Base-by-base conservation (phyloP, 768 basidiomycete species). In the Mycena sanguinolenta region DNA sequence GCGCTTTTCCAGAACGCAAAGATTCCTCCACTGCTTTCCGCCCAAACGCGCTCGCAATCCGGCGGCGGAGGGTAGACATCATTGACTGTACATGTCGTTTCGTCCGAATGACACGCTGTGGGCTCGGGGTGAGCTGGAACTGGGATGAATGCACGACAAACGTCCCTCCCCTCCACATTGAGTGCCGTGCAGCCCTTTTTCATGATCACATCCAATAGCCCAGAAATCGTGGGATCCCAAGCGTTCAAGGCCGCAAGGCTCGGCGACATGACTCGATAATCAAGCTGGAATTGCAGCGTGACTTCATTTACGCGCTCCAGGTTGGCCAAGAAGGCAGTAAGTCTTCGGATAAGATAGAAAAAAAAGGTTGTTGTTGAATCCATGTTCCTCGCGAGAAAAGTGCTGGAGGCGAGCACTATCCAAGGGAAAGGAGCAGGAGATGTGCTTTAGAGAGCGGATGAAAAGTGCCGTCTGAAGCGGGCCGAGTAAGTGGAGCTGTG, bases 391-490 rank as follows among this genome's bases (percentile, higher is more conserved):
- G 42, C 4, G 9, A 44, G 42, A 71, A n/a, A n/a, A n/a, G n/a
- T n/a, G n/a, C 1, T 36, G 53, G 12, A 8, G 39, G 25, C 63
- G 59, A 16, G 59, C 70, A 52, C 59, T 71, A 36, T 58, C 63
- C 58, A 71, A 46, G 17, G 70, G 21, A 50, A 71, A 71, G n/a
- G 70, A 62, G 52, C 70, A 71, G 50, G 65, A 62, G n/a, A 71
- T 57, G 28, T 57, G 60, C 28, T 61, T 55, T 27, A 71, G n/a
- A n/a, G n/a, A n/a, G n/a, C n/a, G n/a, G n/a, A n/a, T n/a, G n/a
- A n/a, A n/a, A n/a, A n/a, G n/a, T n/a, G n/a, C n/a, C 2, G 70
- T 66, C 46, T 63, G 59, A 0, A 71, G 49, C 7, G 53, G 60
- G n/a, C 34, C 23, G 46, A 71, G 38, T 21, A 71, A 28, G 27